A percentile compares a stretch with the other conserved stretches of the same genome.
Conservation (phyloP, 306 rosid species). For the Rosa lucieae region DNA sequence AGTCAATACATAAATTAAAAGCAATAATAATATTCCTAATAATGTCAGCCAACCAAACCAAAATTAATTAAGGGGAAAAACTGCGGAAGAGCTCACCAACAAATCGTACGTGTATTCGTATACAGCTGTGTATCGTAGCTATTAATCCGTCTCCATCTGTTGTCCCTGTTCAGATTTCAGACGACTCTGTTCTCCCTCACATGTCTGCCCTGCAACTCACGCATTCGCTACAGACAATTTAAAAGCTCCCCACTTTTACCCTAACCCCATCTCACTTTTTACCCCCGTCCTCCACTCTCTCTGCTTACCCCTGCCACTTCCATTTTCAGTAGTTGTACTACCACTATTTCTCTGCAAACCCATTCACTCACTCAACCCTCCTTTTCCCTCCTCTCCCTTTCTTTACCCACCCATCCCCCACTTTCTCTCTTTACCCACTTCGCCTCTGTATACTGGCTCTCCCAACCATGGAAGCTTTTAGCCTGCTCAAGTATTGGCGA, state of each 20-base stretch:
- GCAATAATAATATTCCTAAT: too few relatives aligned
- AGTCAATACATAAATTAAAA: too few relatives aligned
- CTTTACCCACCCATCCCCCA: not conserved
- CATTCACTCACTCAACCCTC: conserved; percentile 7
- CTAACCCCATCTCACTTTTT: not conserved
- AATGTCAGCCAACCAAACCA: too few relatives aligned
- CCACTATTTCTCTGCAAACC: not conserved
- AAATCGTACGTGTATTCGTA: not conserved
- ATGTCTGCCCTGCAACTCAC: conserved; percentile 53
- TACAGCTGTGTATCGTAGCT: not conserved
- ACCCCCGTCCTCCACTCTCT: not conserved
- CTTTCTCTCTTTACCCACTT: not conserved
- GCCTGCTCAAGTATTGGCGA: conserved; percentile 92
- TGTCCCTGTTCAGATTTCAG: conserved; percentile 22
- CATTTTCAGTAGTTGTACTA: conserved; percentile 7
- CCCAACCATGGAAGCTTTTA: conserved; percentile 99
- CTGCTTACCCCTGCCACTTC: conserved; percentile 11
- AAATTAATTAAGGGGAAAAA: not conserved
- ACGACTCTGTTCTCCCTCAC: conserved; percentile 40
- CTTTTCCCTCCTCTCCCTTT: not conserved
- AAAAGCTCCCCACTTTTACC: conserved; percentile 8
- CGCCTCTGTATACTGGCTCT: conserved; percentile 75
- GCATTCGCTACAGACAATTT: conserved; percentile 34
- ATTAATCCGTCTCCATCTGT: conserved; percentile 23
- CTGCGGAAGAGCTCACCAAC: not conserved